phyloP scores from a whole-genome alignment of 352 stramenopile species.

The Pythium oligandrum region DNA sequence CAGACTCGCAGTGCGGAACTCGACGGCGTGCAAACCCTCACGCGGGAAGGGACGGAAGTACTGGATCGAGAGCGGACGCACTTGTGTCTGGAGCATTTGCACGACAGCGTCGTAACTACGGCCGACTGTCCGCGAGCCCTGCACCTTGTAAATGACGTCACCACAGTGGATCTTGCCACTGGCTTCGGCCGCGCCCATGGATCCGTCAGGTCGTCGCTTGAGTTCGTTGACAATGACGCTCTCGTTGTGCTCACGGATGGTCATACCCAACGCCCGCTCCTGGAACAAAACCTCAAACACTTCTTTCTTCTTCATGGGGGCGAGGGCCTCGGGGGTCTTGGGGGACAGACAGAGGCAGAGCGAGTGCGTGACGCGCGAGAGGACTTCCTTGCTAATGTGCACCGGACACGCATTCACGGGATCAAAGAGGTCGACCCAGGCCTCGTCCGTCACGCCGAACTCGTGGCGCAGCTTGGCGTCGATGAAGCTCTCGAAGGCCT shows the following conservation, averaged over 20 bases:
- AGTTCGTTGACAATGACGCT: constrained; percentile 85
- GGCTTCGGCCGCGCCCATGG: constrained; percentile 45
- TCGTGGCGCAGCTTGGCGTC: constrained; percentile 67
- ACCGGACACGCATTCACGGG: constrained; percentile 76
- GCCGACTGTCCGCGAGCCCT: constrained; percentile 65
- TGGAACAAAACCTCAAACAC: constrained; percentile 78
- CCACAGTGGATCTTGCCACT: constrained; percentile 51
- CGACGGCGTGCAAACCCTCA: constrained; percentile 78
- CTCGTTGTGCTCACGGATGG: constrained; percentile 79
- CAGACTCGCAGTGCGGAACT: constrained; percentile 71
- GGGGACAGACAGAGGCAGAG: constrained; percentile 79
- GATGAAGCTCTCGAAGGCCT: constrained; percentile 77
- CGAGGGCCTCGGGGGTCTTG: constrained; percentile 72
- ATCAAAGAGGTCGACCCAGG: constrained; percentile 85
- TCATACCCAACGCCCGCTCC: constrained; percentile 72
- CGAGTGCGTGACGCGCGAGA: constrained; percentile 37
- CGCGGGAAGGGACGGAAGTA: constrained; percentile 77
- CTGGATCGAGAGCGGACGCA: constrained; percentile 67
- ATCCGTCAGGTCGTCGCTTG: constrained; percentile 55
- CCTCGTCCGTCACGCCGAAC: constrained; percentile 80
- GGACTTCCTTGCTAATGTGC: constrained; percentile 74
- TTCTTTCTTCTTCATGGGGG: constrained; percentile 74
- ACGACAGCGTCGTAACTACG: constrained; percentile 79
- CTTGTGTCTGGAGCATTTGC: constrained; percentile 83
- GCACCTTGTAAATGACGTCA: constrained; percentile 87